Percentiles rank a stretch among this genome's conserved stretches.
Conservation (phyloP, 768 basidiomycete genomes). For the Mycena venus region DNA sequence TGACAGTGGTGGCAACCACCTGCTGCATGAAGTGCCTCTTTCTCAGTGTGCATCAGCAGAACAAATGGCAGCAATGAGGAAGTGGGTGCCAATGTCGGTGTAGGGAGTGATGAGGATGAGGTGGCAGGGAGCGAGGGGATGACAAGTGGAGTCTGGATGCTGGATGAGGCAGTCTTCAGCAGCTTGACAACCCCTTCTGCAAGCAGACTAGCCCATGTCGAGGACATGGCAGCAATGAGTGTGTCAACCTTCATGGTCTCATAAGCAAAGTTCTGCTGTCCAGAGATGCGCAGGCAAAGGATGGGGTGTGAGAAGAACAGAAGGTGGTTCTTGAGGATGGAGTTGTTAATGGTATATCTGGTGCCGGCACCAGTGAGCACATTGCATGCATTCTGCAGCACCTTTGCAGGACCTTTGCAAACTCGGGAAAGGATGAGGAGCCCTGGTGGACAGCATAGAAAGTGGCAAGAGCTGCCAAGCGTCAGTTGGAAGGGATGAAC, state of each 20-base stretch:
- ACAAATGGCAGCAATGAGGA: background rate
- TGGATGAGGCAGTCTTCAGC: no score
- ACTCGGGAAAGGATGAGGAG: background rate
- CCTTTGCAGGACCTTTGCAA: no score
- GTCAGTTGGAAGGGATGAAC: conserved; percentile 3
- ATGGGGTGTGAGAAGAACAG: conserved; percentile 1
- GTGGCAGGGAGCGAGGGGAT: background rate
- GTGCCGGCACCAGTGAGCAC: background rate
- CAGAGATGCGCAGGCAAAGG: background rate
- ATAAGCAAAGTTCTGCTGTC: no score
- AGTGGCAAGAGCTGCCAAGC: background rate
- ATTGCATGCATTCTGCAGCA: background rate
- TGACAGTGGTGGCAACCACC: background rate
- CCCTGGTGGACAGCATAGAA: background rate
- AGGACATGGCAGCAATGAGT: background rate
- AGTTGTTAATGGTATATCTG: background rate
- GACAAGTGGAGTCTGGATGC: no score
- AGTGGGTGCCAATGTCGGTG: background rate
- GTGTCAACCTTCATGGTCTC: background rate
- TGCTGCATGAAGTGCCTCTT: background rate
- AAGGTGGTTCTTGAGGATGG: background rate
- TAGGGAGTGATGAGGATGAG: background rate
- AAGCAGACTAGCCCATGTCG: conserved; percentile 5
- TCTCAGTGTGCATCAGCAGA: background rate
- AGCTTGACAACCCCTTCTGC: background rate